Conservation (phyloP, 176 grass and related monocot genomes). For the Urochloa ruziziensis region DNA sequence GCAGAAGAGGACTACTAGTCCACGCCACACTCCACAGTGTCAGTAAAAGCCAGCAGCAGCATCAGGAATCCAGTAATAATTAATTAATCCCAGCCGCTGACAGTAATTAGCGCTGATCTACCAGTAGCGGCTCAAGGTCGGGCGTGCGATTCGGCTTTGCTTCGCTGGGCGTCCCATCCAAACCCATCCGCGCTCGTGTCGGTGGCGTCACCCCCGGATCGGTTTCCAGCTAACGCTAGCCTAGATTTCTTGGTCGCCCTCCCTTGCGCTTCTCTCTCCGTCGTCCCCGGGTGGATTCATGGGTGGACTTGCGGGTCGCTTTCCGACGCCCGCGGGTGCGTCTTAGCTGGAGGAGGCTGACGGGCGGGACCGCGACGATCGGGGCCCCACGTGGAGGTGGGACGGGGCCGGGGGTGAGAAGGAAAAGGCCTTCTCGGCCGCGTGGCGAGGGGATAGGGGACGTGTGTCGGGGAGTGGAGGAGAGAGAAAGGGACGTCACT, state of each 20-base stretch:
- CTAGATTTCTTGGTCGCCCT: neutral
- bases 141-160: neutral
- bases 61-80: neutral
- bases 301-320: neutral
- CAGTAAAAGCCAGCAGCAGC: neutral
- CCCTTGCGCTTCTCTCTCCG: too few species aligned
- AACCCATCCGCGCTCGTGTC: neutral
- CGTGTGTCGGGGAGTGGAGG: slow-evolving; percentile 37
- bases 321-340: neutral
- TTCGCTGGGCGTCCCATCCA: neutral
- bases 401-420: neutral
- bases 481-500: slow-evolving; percentile 4
- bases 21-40: neutral
- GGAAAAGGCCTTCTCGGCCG: neutral
- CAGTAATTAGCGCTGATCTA: neutral
- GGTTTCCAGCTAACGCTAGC: slow-evolving; percentile 1
- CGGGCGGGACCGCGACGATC: neutral
- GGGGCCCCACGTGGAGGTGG: neutral
- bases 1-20: neutral
- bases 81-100: neutral
- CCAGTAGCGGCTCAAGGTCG: too few species aligned
- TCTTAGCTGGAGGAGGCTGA: slow-evolving; percentile 29
- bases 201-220: slow-evolving; percentile 20
- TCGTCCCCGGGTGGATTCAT: neutral
- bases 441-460: slow-evolving; percentile 27